Base-by-base conservation (phyloP, 805 yeast genomes). In the Candida vartiovaarae region DNA sequence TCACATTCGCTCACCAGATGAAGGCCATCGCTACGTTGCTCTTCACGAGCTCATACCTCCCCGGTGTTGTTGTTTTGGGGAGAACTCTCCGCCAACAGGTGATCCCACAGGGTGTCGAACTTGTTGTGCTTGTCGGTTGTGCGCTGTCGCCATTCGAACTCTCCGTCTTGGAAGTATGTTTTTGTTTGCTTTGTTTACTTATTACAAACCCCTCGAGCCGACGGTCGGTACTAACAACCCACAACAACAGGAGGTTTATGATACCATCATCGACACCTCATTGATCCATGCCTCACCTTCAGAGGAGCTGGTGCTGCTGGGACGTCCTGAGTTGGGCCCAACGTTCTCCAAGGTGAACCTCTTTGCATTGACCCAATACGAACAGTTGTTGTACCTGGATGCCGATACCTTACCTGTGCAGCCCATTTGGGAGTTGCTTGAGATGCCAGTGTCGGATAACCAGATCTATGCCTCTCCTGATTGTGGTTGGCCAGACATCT, bases 401-500 rank as follows among this genome's bases (percentile, higher is more conserved):
- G 68, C 79, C 3, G 93, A 84, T 60, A 69, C 84, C 3, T 58
- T 80, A 34, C 81, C 81, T 4, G 35, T 67, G 30, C 53, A 64
- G 33, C 59, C 63, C 8, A 43, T 68, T 0, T 35, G 32, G 25
- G 37, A 40, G 4, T 29, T 50, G 5, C 56, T 65, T 31, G 44
- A 36, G 3, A 28, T 48, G 5, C 43, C 51, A 5, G 29, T 56
- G 2, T 36, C 54, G 4, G 44, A 50, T 8, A 32, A 45, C 8
- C 64, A 65, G 45, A 50, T 57, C 11, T 52, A 52, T 8, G 61
- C 93, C 0, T 66, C 81, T 6, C 86, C 93, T 0, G 95, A 86
- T 61, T 67, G 76, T 10, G 93, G 95, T n/a, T 86, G 91, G 83
- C 95, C 95, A 1, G 95, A 86, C 64, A 72, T 82, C 41, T 86